phyloP scores from a whole-genome alignment of 169 alveolate species.

The Hepatocystis sp. region DNA sequence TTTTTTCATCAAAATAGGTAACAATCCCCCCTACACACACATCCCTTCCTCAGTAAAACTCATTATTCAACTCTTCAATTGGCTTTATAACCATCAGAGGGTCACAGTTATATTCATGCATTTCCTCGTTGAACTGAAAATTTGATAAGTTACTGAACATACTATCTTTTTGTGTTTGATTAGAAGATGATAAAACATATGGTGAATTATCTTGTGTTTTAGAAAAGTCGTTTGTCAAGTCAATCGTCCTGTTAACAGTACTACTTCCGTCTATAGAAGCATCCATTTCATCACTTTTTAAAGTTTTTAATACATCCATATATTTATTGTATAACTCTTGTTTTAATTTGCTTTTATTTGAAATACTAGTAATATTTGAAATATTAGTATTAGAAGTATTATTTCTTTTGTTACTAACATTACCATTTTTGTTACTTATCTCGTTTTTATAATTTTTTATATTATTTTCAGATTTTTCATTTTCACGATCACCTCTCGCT shows the following conservation, averaged over 20 bases:
- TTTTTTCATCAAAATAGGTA: no score
- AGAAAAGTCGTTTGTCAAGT: conserved; percentile 52
- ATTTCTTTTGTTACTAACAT: no score
- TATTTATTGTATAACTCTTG: conserved; percentile 59
- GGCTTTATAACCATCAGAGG: conserved; percentile 55
- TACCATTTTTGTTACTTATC: no score
- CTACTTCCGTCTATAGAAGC: conserved; percentile 53
- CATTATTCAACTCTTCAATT: conserved; percentile 46
- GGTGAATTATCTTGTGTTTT: conserved; percentile 70
- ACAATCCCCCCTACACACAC: background rate
- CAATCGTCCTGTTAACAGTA: conserved; percentile 53
- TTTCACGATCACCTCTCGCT: no score
- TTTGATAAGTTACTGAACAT: conserved; percentile 52
- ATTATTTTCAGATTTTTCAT: no score
- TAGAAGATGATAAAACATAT: conserved; percentile 56
- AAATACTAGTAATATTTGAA: conserved; percentile 16
- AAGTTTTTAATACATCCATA: conserved; percentile 56
- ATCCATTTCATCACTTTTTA: conserved; percentile 71
- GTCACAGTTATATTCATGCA: conserved; percentile 52
- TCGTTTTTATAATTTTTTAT: no score
- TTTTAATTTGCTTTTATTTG: conserved; percentile 2
- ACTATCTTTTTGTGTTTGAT: conserved; percentile 59
- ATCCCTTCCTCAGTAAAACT: conserved; percentile 2
- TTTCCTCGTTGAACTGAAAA: conserved; percentile 53
- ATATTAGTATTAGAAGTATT: no score